Evolutionary conservation across 116 monocot genomes (phyloP).

Genomic region (Trichopus zeylanicus): DNA sequence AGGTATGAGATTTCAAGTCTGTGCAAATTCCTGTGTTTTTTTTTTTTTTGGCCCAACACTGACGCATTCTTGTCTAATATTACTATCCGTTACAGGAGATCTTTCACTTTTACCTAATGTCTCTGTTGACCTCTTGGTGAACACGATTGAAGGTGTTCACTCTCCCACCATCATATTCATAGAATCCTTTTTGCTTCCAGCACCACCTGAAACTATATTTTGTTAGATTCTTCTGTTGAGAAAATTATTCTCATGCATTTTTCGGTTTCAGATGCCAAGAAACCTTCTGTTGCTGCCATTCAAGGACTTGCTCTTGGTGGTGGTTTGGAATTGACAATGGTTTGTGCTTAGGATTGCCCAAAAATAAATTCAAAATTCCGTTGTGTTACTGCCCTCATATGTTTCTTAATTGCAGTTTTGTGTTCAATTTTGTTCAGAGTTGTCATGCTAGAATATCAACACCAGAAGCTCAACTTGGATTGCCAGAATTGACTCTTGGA

Average conservation of each 20-base stretch:
- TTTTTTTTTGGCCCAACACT: too few relatives aligned
- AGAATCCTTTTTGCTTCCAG: neutral
- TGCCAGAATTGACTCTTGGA: constrained; percentile 93
- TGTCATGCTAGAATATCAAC: constrained; percentile 93
- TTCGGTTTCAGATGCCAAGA: constrained; percentile 50
- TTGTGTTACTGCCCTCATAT: neutral
- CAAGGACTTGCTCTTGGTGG: constrained; percentile 96
- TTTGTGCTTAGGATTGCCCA: constrained; percentile 9
- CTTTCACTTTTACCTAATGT: constrained; percentile 66
- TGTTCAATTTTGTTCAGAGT: constrained; percentile 37
- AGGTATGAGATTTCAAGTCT: constrained; percentile 31
- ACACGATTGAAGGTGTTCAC: constrained; percentile 70
- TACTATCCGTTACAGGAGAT: constrained; percentile 46
- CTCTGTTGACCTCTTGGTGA: constrained; percentile 75
- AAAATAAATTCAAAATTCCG: neutral
- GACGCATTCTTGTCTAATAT: too few relatives aligned
- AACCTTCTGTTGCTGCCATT: constrained; percentile 96
- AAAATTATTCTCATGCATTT: neutral
- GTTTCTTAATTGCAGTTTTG: neutral
- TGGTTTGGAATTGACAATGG: constrained; percentile 88
- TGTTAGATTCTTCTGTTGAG: neutral
- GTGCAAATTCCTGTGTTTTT: neutral
- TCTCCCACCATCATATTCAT: neutral
- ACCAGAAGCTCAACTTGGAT: constrained; percentile 83
- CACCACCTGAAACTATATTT: neutral